phyloP scores from a whole-genome alignment of 2,329 filamentous ascomycete species.

The Stachybotrys elegans region DNA sequence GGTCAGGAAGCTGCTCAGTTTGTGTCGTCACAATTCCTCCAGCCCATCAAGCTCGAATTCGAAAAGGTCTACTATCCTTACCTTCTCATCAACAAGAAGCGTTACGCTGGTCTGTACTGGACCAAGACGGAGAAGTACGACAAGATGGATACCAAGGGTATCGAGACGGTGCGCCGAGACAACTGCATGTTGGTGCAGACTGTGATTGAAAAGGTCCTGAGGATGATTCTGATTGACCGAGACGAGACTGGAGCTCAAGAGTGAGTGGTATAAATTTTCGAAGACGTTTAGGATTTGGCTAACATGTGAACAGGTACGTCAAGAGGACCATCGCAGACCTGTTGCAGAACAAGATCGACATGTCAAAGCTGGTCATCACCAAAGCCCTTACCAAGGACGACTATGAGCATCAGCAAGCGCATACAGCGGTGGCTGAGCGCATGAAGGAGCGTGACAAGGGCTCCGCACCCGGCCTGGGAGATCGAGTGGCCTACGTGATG shows the following conservation, averaged over 20 bases:
- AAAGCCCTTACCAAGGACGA: conserved; percentile 90
- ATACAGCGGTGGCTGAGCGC: conserved; percentile 88
- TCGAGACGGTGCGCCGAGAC: conserved; percentile 94
- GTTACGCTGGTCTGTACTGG: conserved; percentile 97
- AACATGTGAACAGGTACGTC: conserved; percentile 68
- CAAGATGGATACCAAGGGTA: conserved; percentile 99
- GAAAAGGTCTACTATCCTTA: conserved; percentile 99
- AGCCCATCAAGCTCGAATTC: conserved; percentile 98
- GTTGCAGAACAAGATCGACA: conserved; percentile 95
- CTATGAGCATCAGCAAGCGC: conserved; percentile 89
- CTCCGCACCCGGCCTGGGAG: conserved; percentile 85
- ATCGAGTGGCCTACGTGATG: conserved; percentile 98
- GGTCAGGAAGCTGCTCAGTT: conserved; percentile 87
- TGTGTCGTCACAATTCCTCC: conserved; percentile 88
- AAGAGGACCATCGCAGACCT: conserved; percentile 94
- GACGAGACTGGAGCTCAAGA: conserved; percentile 88
- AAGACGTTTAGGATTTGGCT: conserved; percentile 10
- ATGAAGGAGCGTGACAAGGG: conserved; percentile 97
- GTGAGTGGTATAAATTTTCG: conserved; percentile 59
- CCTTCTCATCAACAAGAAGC: conserved; percentile 98
- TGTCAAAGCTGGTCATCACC: conserved; percentile 98
- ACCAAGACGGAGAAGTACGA: conserved; percentile 91
- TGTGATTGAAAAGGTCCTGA: conserved; percentile 92
- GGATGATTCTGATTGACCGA: conserved; percentile 92
- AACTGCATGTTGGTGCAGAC: conserved; percentile 95